phyloP scores from a whole-genome alignment of 2,329 filamentous ascomycete species.

The Ascochyta viciae-villosae region DNA sequence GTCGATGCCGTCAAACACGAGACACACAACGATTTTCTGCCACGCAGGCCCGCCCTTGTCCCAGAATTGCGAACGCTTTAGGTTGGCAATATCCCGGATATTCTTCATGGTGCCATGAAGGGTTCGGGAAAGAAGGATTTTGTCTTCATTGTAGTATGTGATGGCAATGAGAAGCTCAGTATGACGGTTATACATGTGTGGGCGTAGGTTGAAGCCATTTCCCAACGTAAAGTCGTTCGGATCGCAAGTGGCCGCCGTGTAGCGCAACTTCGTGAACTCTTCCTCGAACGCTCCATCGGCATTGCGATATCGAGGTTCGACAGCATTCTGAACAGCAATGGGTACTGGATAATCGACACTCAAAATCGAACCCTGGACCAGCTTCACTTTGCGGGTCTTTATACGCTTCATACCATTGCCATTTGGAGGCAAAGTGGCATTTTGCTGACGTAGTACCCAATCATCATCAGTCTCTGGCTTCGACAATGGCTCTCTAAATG shows the following conservation, averaged over 20 bases:
- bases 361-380: conserved; percentile 87
- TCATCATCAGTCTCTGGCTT: too few species aligned
- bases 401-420: too few species aligned
- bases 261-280: conserved; percentile 94
- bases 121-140: conserved; percentile 84
- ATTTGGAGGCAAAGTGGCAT: too few species aligned
- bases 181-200: conserved; percentile 96
- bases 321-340: conserved; percentile 91
- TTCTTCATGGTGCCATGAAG: conserved; percentile 98
- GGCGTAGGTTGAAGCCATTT: conserved; percentile 95
- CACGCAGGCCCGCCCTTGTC: conserved; percentile 96
- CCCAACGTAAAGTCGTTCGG: conserved; percentile 96
- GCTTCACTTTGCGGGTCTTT: too few species aligned
- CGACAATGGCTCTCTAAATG: too few species aligned
- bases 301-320: conserved; percentile 86
- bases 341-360: conserved; percentile 95
- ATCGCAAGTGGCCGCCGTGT: conserved; percentile 96
- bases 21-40: conserved; percentile 88
- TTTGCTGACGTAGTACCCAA: too few species aligned
- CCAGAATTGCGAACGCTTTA: conserved; percentile 98
- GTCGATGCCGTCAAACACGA: conserved; percentile 88
- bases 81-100: conserved; percentile 92
- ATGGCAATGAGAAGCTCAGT: conserved; percentile 95
- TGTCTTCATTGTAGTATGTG: conserved; percentile 99
- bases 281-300: conserved; percentile 83